Conservation (phyloP, 2,329 filamentous ascomycete genomes). For the Colletotrichum zoysiae region DNA sequence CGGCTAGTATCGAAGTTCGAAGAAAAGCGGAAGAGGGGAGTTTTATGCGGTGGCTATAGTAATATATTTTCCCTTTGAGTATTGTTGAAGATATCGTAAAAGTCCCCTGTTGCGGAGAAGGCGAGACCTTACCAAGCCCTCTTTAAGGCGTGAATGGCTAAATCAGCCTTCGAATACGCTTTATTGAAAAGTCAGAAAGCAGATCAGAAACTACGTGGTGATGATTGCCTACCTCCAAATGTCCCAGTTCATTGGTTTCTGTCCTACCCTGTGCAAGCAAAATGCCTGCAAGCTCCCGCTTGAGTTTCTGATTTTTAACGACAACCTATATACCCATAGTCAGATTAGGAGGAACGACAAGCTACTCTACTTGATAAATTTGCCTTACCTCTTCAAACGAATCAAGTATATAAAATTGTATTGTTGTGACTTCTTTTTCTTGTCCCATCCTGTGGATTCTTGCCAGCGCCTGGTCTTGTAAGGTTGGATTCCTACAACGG, state of each 20-base stretch:
- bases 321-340: not conserved
- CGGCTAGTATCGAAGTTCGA: no score
- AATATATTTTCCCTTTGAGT: no score
- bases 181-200: no score
- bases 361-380: not conserved
- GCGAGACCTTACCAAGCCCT: no score
- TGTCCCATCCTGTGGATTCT: not conserved
- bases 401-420: not conserved
- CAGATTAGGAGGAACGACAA: no score
- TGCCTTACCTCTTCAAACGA: not conserved
- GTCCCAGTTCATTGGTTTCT: not conserved
- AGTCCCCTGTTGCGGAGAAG: no score
- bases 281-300: not conserved
- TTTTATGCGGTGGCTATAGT: no score
- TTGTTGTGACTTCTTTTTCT: not conserved
- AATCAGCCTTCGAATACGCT: no score
- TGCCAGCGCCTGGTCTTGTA: not conserved
- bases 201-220: no score
- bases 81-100: no score
- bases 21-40: no score
- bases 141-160: no score
- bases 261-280: not conserved
- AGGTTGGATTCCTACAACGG: not conserved
- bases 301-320: slow-evolving; percentile 1
- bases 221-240: not conserved